phyloP scores from a whole-genome alignment of 228 moss, liverwort and hornwort species.

The Sphagnum magellanicum region DNA sequence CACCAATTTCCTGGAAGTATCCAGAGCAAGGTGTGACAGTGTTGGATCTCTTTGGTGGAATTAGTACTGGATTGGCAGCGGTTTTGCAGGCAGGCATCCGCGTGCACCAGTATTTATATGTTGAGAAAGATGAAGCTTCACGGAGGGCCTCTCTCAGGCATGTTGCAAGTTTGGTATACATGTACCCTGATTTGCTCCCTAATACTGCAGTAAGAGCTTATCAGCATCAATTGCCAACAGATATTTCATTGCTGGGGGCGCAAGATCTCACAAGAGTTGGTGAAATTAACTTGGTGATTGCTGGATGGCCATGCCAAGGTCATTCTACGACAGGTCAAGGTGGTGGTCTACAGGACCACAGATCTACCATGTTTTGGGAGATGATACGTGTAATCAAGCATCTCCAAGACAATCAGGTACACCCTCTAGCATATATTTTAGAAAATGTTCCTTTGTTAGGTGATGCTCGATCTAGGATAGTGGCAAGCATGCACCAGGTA shows the following conservation, averaged over 20 bases:
- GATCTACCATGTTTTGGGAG: too few species aligned
- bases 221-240: background rate
- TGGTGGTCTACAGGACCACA: background rate
- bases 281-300: conserved; percentile 3
- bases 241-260: background rate
- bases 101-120: conserved; percentile 2
- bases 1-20: conserved; percentile 1
- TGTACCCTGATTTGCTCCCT: conserved; percentile 2
- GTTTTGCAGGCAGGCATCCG: conserved; percentile 1
- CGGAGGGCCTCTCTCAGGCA: background rate
- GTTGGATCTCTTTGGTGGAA: conserved; percentile 8
- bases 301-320: conserved; percentile 1
- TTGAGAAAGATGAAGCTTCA: conserved; percentile 3
- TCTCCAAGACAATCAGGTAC: too few species aligned
- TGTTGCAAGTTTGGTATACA: background rate
- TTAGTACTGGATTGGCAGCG: conserved; percentile 3
- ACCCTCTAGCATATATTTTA: too few species aligned
- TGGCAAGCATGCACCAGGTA: background rate
- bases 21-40: background rate
- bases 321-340: background rate
- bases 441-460: background rate
- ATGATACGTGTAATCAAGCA: too few species aligned
- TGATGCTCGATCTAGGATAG: background rate
- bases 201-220: background rate
- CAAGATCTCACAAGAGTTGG: conserved; percentile 1